Percentiles rank a stretch among this genome's conserved stretches.
phyloP scores from a whole-genome alignment of 352 stramenopile genomes.

The Pythium chondricola region DNA sequence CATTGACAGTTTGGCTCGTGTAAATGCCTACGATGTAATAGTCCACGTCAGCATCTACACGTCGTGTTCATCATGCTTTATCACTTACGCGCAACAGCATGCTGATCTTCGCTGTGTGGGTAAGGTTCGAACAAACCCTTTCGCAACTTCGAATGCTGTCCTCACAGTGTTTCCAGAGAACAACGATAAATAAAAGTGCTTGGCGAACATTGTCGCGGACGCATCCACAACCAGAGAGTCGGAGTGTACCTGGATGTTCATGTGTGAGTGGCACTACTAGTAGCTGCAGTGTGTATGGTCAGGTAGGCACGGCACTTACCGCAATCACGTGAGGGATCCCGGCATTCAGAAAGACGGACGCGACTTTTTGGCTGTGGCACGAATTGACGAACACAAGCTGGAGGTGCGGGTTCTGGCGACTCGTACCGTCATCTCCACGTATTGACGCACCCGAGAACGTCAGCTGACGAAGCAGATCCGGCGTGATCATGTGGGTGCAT shows the following conservation, averaged over 20 bases:
- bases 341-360: constrained; percentile 82
- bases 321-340: constrained; percentile 90
- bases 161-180: constrained; percentile 67
- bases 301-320: too few relatives aligned
- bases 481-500: constrained; percentile 70
- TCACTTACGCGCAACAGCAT: constrained; percentile 78
- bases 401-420: constrained; percentile 11
- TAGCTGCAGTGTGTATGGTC: too few relatives aligned
- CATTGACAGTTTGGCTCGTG: constrained; percentile 67
- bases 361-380: constrained; percentile 83
- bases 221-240: constrained; percentile 72
- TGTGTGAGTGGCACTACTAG: not conserved
- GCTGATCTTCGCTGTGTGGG: constrained; percentile 55
- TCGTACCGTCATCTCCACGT: constrained; percentile 4
- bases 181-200: constrained; percentile 80
- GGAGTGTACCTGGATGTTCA: constrained; percentile 41
- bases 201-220: constrained; percentile 76
- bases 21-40: constrained; percentile 49
- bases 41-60: too few relatives aligned
- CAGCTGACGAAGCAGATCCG: constrained; percentile 50
- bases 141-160: constrained; percentile 70
- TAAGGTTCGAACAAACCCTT: constrained; percentile 53
- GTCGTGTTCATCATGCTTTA: too few relatives aligned
- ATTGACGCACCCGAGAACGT: constrained; percentile 46
- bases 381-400: constrained; percentile 82